Evolutionary conservation across 1,284 basidiomycete genomes (phyloP).

Genomic region (Melanopsichium pennsylvanicum): DNA sequence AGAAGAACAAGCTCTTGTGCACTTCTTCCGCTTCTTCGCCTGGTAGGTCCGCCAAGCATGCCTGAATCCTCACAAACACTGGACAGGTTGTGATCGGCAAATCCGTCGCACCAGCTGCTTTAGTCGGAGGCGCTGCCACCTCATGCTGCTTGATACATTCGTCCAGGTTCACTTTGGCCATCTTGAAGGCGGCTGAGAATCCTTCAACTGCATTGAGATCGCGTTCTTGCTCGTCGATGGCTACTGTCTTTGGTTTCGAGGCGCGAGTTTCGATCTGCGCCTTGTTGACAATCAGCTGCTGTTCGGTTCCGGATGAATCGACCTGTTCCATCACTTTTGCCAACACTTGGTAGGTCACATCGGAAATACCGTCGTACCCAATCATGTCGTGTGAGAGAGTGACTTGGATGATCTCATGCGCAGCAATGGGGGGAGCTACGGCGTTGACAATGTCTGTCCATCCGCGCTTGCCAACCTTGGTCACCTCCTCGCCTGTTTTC

Average conservation of each 20-base stretch:
- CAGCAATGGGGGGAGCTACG: constrained; percentile 95
- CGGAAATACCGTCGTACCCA: constrained; percentile 93
- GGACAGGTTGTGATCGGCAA: constrained; percentile 85
- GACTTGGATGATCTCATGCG: constrained; percentile 95
- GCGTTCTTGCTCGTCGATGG: constrained; percentile 64
- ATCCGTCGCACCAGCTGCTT: constrained; percentile 8
- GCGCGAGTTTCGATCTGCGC: constrained; percentile 34
- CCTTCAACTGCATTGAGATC: constrained; percentile 85
- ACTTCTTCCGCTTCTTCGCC: constrained; percentile 21
- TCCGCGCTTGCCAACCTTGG: constrained; percentile 53
- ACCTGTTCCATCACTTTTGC: constrained; percentile 62
- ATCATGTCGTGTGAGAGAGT: constrained; percentile 90
- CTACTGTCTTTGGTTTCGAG: constrained; percentile 28
- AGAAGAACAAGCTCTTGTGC: constrained; percentile 53
- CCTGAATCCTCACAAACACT: constrained; percentile 92
- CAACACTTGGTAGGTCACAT: constrained; percentile 78
- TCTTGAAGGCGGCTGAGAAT: constrained; percentile 80
- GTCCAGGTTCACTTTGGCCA: constrained; percentile 76
- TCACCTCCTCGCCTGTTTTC: constrained; percentile 53
- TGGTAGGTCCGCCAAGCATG: constrained; percentile 65
- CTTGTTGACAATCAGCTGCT: constrained; percentile 60
- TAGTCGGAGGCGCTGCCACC: constrained; percentile 53
- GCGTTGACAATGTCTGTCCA: constrained; percentile 83
- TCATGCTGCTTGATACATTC: constrained; percentile 80
- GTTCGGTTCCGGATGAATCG: constrained; percentile 39